Base-by-base conservation (phyloP, 108 stramenopile genomes). In the Discostella stelligeroides region DNA sequence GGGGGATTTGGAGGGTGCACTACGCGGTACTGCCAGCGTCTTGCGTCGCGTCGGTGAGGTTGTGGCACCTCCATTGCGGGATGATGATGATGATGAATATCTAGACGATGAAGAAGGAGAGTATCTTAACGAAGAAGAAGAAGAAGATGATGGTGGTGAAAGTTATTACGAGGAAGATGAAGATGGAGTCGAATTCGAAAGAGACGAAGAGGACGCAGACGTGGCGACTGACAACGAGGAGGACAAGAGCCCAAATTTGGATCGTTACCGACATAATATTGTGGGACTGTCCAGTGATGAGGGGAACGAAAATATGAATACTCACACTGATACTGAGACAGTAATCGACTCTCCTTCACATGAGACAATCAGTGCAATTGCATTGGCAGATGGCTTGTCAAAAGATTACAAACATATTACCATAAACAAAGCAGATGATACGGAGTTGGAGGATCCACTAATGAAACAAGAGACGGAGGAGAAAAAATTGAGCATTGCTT, bases 21-120 rank as follows among this genome's bases (percentile, higher is more conserved):
- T 64, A n/a, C 62, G 69, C 50, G 63, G 57, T 30, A 75, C 76
- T 5, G 64, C 75, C 20, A 39, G 43, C 39, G 77, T 82, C 7
- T 46, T 82, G 27, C 62, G 68, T 12, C 59, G 77, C 1, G 69
- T 83, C 25, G 78, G 78, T 17, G 82, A 83, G 43, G 82, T 83
- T 21, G 82, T 83, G 18, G 82, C 82, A 41, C 82, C 82, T 17
- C 59, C 77, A 13, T 20, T 50, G 12, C 70, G 46, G 8, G 50
- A 18, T 0, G 71, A 60, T 4, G 47, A 59, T 11, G 63, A 73
- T 1, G 47, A 73, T 0, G 55, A 18, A 0, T 25, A 15, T 5
- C 6, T 17, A 15, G 14, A 75, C 21, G 48, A 75, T 13, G 67
- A 68, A 25, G 66, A 68, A 9, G 58, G 46, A 1, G 63, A 40